phyloP scores from a whole-genome alignment of 768 basidiomycete genomes.

The Suillus weaverae region DNA sequence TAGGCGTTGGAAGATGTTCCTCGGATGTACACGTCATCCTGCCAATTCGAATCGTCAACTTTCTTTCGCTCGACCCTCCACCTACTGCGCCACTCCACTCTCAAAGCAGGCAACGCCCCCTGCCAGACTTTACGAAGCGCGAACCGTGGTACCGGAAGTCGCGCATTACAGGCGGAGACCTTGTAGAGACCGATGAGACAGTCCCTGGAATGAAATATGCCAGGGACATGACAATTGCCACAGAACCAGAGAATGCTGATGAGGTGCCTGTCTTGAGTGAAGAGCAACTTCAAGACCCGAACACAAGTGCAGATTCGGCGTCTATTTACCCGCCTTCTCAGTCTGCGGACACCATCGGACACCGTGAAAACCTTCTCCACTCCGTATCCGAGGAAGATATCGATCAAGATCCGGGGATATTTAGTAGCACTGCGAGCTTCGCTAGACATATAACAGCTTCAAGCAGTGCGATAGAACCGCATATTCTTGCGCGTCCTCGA shows the following conservation, averaged over 20 bases:
- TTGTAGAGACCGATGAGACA: slow-evolving; percentile 20
- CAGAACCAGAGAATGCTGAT: slow-evolving; percentile 17
- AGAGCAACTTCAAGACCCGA: not conserved
- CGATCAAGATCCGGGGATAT: slow-evolving; percentile 23
- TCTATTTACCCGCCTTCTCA: slow-evolving; percentile 31
- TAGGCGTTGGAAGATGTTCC: slow-evolving; percentile 57
- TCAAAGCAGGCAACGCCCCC: slow-evolving; percentile 18
- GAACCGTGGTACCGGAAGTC: slow-evolving; percentile 33
- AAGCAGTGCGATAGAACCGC: slow-evolving; percentile 16
- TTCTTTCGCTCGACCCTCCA: slow-evolving; percentile 83
- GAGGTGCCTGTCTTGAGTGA: slow-evolving; percentile 11
- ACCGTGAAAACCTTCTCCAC: not conserved
- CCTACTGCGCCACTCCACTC: slow-evolving; percentile 39
- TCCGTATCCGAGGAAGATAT: slow-evolving; percentile 29
- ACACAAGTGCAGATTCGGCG: slow-evolving; percentile 19
- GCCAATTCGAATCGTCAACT: slow-evolving; percentile 78
- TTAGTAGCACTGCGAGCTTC: slow-evolving; percentile 25
- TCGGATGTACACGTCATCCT: slow-evolving; percentile 69
- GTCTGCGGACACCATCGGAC: slow-evolving; percentile 24
- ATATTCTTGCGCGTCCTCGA: slow-evolving; percentile 15
- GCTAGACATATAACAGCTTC: slow-evolving; percentile 21
- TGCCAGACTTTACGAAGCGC: slow-evolving; percentile 21
- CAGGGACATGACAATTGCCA: slow-evolving; percentile 27
- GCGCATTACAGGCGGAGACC: slow-evolving; percentile 13
- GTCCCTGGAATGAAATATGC: slow-evolving; percentile 36